Percentiles rank a stretch among this genome's conserved stretches.
These are phyloP conservation scores for Fusarium papillatum DNA, from an alignment of 2,329 filamentous ascomycete species.

Conservation along the genomic window DNA sequence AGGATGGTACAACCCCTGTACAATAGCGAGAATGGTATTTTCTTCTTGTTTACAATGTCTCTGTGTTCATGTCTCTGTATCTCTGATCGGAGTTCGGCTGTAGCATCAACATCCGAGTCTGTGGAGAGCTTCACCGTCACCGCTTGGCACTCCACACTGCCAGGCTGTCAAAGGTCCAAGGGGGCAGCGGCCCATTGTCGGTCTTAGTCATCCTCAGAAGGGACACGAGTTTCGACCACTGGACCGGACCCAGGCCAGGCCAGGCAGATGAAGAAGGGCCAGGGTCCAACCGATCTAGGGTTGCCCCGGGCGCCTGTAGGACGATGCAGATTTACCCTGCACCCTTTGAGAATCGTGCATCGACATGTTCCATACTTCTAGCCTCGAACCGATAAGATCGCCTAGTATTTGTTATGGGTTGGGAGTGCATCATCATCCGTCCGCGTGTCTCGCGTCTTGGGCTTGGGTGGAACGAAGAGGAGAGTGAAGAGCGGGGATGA, in stretches of 20 bases:
- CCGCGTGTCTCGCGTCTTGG: background rate
- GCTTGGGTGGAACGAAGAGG: background rate
- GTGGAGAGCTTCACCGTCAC: background rate
- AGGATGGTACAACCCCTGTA: background rate
- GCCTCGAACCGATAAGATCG: background rate
- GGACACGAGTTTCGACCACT: background rate
- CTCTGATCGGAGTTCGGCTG: background rate
- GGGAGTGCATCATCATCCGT: background rate
- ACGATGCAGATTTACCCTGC: slow-evolving; percentile 6
- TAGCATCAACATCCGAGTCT: background rate
- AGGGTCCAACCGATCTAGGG: slow-evolving; percentile 3
- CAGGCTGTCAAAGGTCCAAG: background rate
- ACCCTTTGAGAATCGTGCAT: slow-evolving; percentile 7
- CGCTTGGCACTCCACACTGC: slow-evolving; percentile 5
- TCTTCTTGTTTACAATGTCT: background rate
- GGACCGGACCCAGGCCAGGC: background rate
- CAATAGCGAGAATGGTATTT: background rate
- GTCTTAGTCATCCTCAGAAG: background rate
- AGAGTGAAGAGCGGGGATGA: background rate
- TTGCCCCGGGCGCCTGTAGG: background rate
- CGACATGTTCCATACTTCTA: background rate
- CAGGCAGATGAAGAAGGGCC: background rate
- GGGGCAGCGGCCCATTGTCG: background rate
- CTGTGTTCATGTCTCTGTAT: background rate
- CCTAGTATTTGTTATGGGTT: background rate